Evolutionary conservation across 495 filamentous ascomycete species (phyloP).

Genomic region (Penicillium paradoxum): DNA sequence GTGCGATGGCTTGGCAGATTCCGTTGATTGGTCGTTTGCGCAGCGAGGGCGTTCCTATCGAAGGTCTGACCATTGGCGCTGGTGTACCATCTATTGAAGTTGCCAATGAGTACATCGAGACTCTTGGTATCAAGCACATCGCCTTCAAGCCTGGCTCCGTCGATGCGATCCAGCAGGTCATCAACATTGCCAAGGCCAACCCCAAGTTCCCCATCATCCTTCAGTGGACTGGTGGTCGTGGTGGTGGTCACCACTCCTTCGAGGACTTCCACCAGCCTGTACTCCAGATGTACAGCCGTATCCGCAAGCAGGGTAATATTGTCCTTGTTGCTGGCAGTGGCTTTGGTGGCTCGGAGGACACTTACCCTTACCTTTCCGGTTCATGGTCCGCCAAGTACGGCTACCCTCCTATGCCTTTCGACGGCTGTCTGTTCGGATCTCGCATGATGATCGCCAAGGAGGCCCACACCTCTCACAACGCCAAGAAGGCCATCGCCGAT

Average conservation of each 20-base stretch:
- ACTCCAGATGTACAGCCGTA: conserved; percentile 38
- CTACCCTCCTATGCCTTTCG: conserved; percentile 45
- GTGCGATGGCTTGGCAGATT: conserved; percentile 97
- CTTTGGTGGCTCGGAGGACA: conserved; percentile 43
- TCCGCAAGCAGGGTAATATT: conserved; percentile 43
- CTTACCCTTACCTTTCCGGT: conserved; percentile 46
- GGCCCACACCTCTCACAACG: conserved; percentile 85
- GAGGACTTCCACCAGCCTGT: conserved; percentile 50
- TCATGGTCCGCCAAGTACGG: conserved; percentile 38
- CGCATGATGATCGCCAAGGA: conserved; percentile 57
- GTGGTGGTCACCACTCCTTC: conserved; percentile 49
- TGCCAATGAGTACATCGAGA: conserved; percentile 42
- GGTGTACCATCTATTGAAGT: conserved; percentile 49
- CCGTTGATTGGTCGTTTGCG: conserved; percentile 81
- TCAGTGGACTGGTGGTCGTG: conserved; percentile 50
- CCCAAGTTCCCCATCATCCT: conserved; percentile 44
- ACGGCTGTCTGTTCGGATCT: conserved; percentile 44
- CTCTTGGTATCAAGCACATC: conserved; percentile 45
- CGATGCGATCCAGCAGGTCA: conserved; percentile 41
- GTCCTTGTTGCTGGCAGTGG: conserved; percentile 47
- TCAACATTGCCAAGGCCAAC: conserved; percentile 43
- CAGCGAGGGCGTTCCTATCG: conserved; percentile 84
- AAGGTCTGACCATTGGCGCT: conserved; percentile 64
- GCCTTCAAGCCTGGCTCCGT: conserved; percentile 47
- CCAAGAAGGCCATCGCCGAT: conserved; percentile 92